Base-by-base conservation (phyloP, 805 yeast genomes). In the Metschnikowia kofuensis region DNA sequence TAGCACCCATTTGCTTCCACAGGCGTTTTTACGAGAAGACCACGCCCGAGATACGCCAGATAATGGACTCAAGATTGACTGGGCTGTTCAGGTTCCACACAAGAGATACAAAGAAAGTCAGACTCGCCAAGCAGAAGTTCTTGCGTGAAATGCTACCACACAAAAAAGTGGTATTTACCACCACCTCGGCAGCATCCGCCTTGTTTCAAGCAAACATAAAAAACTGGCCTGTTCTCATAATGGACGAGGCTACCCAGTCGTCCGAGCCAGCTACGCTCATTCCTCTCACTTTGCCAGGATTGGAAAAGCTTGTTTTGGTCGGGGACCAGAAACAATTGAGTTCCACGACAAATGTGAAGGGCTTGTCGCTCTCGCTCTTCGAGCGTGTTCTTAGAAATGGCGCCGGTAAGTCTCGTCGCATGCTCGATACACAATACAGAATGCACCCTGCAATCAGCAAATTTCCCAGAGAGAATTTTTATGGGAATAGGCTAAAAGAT, bases 321-420 rank as follows among this genome's bases (percentile, higher is more conserved):
- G 90, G 90, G 53, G 90, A 85, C 64, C 86, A 84, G 55, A 82
- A 80, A 49, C 89, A 84, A 63, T 70, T 84, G 67, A 79, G 86
- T 62, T 79, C 85, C 51, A 84, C 84, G 60, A 78, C 87, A 2
- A 89, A 84, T 12, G 84, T 84, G 52, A 96, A 96, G 0, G 97
- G 97, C 16, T 75, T 91, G 47, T 79, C 78, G 52, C 95, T 88
- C 62, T 89, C 97, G 1, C 69, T 91, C 43, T 91, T 91, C 66
- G 97, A 91, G 67, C 78, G 97, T 57, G 72, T 91, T 49, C 83
- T 91, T 35, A 72, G 83, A 11, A 44, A 44, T n/a, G 38, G 32
- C 2, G 8, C 39, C 11, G 27, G 10, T 15, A 21, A 27, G 27
- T 15, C 34, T 14, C 14, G 30, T 13, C 26, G 16, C 7, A 75